Evolutionary conservation across 2,329 filamentous ascomycete species (phyloP).

Genomic region (Fonsecaea multimorphosa): DNA sequence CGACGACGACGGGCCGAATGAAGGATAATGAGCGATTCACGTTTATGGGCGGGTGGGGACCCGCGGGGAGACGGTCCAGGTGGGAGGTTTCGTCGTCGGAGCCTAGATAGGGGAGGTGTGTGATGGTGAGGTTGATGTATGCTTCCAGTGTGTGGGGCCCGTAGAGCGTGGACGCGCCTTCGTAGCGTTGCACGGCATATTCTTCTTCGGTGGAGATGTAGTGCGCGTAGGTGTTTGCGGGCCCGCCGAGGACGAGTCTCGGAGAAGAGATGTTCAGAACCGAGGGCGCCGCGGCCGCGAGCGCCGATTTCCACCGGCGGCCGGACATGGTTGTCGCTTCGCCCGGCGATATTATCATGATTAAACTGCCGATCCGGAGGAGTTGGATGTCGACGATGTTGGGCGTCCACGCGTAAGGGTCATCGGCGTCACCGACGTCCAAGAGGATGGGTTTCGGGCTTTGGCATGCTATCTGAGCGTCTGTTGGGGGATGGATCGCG

Average conservation of each 20-base stretch:
- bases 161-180: conserved; percentile 91
- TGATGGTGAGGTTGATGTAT: conserved; percentile 84
- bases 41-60: conserved; percentile 77
- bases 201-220: conserved; percentile 81
- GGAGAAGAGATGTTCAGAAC: conserved; percentile 60
- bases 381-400: conserved; percentile 91
- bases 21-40: conserved; percentile 76
- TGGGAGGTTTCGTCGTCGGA: conserved; percentile 44
- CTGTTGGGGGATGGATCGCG: conserved; percentile 71
- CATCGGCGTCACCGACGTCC: conserved; percentile 80
- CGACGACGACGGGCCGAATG: conserved; percentile 78
- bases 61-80: conserved; percentile 55
- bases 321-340: conserved; percentile 94
- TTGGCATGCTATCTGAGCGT: conserved; percentile 77
- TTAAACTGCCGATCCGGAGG: conserved; percentile 80
- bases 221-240: conserved; percentile 88
- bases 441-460: conserved; percentile 82
- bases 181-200: conserved; percentile 84
- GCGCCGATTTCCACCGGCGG: conserved; percentile 78
- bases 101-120: conserved; percentile 70
- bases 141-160: conserved; percentile 82
- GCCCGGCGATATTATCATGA: conserved; percentile 83
- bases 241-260: conserved; percentile 83
- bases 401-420: conserved; percentile 85
- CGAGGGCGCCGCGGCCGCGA: conserved; percentile 62